Base-by-base conservation (phyloP, 371 early-diverging fungal genomes). In the Haplosporangium sp. region DNA sequence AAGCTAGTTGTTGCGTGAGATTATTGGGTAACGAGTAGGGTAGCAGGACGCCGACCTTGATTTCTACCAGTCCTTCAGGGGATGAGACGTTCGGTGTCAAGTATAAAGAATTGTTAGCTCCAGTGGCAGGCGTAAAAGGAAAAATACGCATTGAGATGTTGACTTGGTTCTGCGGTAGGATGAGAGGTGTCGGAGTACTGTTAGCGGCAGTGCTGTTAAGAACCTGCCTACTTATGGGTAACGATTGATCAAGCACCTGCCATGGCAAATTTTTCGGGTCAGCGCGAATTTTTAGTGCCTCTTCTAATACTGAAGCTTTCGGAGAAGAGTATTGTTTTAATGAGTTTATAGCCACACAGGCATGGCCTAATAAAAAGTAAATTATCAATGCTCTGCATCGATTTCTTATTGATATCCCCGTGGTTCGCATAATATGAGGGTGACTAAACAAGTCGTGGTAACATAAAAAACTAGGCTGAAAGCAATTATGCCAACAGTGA, bases 41-140 rank as follows among this genome's bases (percentile, higher is more conserved):
- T 52, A 90, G 48, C 9, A 90, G 63, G 4, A 88, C 87, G 44
- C 90, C 90, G 6, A 90, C 77, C 58, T 85, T 90, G 39, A 90
- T 77, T 61, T 90, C 88, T 17, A 83, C 77, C 7, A 74, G 66
- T 0, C 83, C 83, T 34, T 74, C 75, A 0, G 42, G 39, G 2
- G 61, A 64, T 34, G 74, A 71, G 58, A 79, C 65, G 44, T 79
- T 79, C 0, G 79, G 79, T 10, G 79, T 79, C 19, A 79, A 57
- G 47, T 70, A 79, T 15, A 79, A 42, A 34, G 79, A 79, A 57
- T 79, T 79, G 65, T 79, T 79, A 50, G 74, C 79, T 2, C 79
- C 79, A 13, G 79, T 79, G 57, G 19, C 53, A 10, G 79, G 79
- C 4, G 79, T 71, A 39, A 71, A 74, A 9, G 74, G 79, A 38